Evolutionary conservation across 345 rosid species (phyloP).

Genomic region (Gossypium thurberi): DNA sequence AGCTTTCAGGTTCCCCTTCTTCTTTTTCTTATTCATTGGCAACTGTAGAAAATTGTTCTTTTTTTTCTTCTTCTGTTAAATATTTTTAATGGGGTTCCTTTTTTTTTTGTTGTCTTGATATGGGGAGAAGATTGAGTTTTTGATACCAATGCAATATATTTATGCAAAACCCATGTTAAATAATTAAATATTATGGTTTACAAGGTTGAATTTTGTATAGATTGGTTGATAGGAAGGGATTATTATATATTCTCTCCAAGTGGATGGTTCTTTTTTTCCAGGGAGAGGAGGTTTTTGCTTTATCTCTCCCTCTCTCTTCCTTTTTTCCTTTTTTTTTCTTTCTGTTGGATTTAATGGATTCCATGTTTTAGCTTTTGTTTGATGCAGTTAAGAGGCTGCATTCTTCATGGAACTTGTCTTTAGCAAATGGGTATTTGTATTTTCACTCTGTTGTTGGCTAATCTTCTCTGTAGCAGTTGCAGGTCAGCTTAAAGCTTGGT

Average conservation of each 20-base stretch:
- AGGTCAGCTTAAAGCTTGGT: constrained; percentile 22
- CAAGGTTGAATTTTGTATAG: constrained; percentile 41
- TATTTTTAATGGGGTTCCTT: constrained; percentile 15
- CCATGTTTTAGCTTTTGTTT: constrained; percentile 20
- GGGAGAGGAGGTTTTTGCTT: not conserved
- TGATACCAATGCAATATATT: constrained; percentile 4
- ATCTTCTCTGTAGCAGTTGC: constrained; percentile 31
- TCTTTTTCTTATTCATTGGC: not conserved
- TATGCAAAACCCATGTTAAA: constrained; percentile 6
- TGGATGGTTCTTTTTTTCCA: not conserved
- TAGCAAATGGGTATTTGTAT: constrained; percentile 45
- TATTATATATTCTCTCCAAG: constrained; percentile 23
- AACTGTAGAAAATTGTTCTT: constrained; percentile 11
- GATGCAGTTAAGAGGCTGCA: constrained; percentile 27
- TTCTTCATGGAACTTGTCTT: constrained; percentile 46
- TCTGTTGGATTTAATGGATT: constrained; percentile 16
- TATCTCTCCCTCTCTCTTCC: not conserved
- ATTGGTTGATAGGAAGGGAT: constrained; percentile 41
- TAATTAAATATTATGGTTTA: constrained; percentile 24
- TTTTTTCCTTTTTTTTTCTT: constrained; percentile 10
- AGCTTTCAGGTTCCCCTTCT: not conserved
- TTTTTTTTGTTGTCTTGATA: constrained; percentile 11
- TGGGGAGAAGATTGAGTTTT: not conserved
- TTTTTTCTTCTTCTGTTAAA: constrained; percentile 18
- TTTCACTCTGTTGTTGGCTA: constrained; percentile 39